These are phyloP conservation scores for Malus orientalis DNA, from an alignment of 306 rosid species.

Conservation along the genomic window DNA sequence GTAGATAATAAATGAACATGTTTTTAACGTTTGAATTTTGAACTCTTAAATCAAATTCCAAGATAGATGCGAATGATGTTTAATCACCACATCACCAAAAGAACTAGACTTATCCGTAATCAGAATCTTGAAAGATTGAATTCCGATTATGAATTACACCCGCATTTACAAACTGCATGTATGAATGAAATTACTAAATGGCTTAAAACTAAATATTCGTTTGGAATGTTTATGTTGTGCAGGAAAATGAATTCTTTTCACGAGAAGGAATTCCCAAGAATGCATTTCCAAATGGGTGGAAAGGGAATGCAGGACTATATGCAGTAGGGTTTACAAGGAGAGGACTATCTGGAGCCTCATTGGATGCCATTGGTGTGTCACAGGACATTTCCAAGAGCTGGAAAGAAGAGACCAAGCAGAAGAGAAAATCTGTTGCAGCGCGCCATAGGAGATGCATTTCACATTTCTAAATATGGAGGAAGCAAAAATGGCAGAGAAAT, in stretches of 20 bases:
- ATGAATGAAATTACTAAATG: not conserved
- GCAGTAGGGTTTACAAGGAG: constrained; percentile 93
- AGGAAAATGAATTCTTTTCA: constrained; percentile 80
- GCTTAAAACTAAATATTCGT: not conserved
- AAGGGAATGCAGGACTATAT: constrained; percentile 72
- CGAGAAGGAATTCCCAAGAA: constrained; percentile 66
- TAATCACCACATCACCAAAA: not conserved
- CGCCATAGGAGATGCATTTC: constrained; percentile 84
- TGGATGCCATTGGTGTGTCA: constrained; percentile 78
- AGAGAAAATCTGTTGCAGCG: constrained; percentile 50
- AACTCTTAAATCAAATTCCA: too few relatives aligned
- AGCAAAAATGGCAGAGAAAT: not conserved
- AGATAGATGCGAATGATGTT: too few relatives aligned
- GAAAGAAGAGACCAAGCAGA: constrained; percentile 82
- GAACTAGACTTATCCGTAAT: not conserved
- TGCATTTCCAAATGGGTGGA: constrained; percentile 91
- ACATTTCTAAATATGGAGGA: constrained; percentile 39
- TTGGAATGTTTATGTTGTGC: constrained; percentile 13
- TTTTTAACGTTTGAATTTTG: too few relatives aligned
- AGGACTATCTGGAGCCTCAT: constrained; percentile 83
- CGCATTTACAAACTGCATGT: not conserved
- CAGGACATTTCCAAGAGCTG: constrained; percentile 78
- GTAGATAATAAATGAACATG: not conserved
- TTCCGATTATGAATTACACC: not conserved
- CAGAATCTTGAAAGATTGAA: not conserved